phyloP scores from a whole-genome alignment of 2,329 filamentous ascomycete genomes.

The Bipolaris zeicola region DNA sequence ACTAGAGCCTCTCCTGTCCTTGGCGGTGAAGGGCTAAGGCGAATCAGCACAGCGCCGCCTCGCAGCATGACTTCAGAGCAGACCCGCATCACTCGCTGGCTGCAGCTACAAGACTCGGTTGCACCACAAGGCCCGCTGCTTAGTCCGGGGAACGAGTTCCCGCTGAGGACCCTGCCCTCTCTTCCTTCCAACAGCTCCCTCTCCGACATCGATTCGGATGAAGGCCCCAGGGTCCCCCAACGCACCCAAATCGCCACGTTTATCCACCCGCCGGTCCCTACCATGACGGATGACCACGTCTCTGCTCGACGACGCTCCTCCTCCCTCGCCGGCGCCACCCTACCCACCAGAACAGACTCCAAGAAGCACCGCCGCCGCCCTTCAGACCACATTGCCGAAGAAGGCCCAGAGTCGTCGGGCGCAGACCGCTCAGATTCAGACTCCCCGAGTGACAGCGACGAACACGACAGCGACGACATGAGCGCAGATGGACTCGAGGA shows the following conservation, averaged over 20 bases:
- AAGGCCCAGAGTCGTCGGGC: conserved; percentile 38
- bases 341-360: conserved; percentile 26
- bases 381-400: conserved; percentile 44
- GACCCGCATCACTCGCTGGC: conserved; percentile 41
- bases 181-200: conserved; percentile 39
- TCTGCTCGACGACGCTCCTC: conserved; percentile 42
- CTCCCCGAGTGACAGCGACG: conserved; percentile 50
- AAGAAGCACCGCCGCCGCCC: conserved; percentile 37
- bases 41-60: conserved; percentile 22
- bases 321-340: conserved; percentile 40
- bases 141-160: conserved; percentile 47
- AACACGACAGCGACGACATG: conserved; percentile 63
- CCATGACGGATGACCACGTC: conserved; percentile 38
- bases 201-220: conserved; percentile 31
- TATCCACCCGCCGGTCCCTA: conserved; percentile 41
- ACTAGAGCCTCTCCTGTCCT: conserved; percentile 12
- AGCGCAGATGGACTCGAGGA: conserved; percentile 75
- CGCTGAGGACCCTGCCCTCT: conserved; percentile 42
- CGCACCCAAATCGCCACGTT: conserved; percentile 33
- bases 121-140: conserved; percentile 32
- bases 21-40: conserved; percentile 16
- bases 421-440: conserved; percentile 39
- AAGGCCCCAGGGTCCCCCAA: conserved; percentile 19
- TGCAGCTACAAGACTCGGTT: conserved; percentile 32
- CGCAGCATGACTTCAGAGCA: conserved; percentile 28